phyloP scores from a whole-genome alignment of 2,329 filamentous ascomycete genomes.

The Sporothrix inflata region DNA sequence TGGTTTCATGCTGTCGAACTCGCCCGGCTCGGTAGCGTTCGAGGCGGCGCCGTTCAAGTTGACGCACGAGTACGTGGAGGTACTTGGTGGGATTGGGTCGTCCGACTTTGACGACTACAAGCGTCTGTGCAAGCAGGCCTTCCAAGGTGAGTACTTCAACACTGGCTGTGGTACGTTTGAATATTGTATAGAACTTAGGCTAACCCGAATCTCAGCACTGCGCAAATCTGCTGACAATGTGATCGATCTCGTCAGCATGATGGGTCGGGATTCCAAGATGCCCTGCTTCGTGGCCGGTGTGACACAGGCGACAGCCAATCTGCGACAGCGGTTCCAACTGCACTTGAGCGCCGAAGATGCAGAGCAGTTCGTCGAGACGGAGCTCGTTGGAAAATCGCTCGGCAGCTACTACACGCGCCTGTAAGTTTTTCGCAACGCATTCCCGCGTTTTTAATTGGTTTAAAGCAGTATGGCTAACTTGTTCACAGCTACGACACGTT shows the following conservation, averaged over 20 bases:
- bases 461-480: background rate
- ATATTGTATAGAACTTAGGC: background rate
- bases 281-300: slow-evolving; percentile 78
- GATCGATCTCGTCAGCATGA: slow-evolving; percentile 80
- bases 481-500: slow-evolving; percentile 66
- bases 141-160: slow-evolving; percentile 62
- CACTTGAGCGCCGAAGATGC: slow-evolving; percentile 83
- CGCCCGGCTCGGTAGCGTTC: slow-evolving; percentile 80
- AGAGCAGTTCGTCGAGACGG: slow-evolving; percentile 77
- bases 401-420: slow-evolving; percentile 87
- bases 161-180: background rate
- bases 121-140: slow-evolving; percentile 77
- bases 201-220: slow-evolving; percentile 52
- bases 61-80: slow-evolving; percentile 80
- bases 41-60: slow-evolving; percentile 87
- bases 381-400: slow-evolving; percentile 77
- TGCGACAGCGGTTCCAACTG: slow-evolving; percentile 77
- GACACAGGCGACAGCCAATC: slow-evolving; percentile 67
- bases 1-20: slow-evolving; percentile 88
- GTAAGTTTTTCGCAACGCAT: slow-evolving; percentile 44
- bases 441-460: too few species aligned
- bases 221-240: slow-evolving; percentile 78
- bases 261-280: slow-evolving; percentile 83
- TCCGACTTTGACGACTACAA: slow-evolving; percentile 76
- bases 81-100: slow-evolving; percentile 73